phyloP scores from a whole-genome alignment of 257 asterid genomes.

The Nemophila menziesii region DNA sequence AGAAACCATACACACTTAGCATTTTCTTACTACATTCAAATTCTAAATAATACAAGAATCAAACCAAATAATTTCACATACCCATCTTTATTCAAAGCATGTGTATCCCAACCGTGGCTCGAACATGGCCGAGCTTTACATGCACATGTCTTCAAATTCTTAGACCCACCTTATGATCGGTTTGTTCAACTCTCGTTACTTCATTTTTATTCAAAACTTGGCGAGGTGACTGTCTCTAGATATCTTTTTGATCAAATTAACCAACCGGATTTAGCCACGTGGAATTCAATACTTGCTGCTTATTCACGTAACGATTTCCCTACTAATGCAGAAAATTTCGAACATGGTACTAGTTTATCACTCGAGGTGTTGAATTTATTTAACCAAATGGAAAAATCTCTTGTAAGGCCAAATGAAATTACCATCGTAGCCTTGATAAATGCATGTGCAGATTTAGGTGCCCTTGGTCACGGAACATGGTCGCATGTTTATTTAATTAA shows the following conservation, averaged over 20 bases:
- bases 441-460: conserved; percentile 58
- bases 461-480: conserved; percentile 52
- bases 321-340: conserved; percentile 8
- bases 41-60: conserved; percentile 18
- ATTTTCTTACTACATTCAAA: conserved; percentile 29
- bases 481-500: conserved; percentile 37
- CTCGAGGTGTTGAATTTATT: conserved; percentile 49
- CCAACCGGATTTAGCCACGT: conserved; percentile 55
- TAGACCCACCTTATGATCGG: conserved; percentile 34
- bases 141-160: conserved; percentile 53
- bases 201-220: conserved; percentile 49
- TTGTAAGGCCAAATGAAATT: conserved; percentile 38
- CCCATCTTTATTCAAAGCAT: conserved; percentile 69
- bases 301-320: conserved; percentile 27
- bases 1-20: conserved; percentile 27
- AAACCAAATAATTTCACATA: conserved; percentile 56
- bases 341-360: conserved; percentile 21
- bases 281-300: conserved; percentile 64
- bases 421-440: conserved; percentile 39
- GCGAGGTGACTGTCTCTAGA: conserved; percentile 33
- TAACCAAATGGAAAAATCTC: conserved; percentile 38
- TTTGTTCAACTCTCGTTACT: conserved; percentile 67
- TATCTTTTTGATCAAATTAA: conserved; percentile 36
- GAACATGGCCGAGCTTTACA: conserved; percentile 51
- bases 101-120: conserved; percentile 32